A percentile compares a stretch with the other conserved stretches of the same genome.
Conservation (phyloP, 2,329 filamentous ascomycete species). For the Parafenestella ontariensis region DNA sequence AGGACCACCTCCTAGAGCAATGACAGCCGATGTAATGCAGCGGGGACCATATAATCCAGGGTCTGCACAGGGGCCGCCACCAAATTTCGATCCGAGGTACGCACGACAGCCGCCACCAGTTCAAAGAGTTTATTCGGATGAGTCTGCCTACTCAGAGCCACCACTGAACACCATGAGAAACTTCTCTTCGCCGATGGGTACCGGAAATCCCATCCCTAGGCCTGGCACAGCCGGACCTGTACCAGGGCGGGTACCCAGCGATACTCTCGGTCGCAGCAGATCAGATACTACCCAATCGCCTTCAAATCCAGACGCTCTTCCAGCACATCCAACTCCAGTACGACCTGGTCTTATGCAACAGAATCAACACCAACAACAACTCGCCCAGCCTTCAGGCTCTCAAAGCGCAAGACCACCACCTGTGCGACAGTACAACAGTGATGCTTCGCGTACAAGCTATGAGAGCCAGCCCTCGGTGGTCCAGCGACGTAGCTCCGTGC, state of each 20-base stretch:
- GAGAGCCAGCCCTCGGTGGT: constrained; percentile 27
- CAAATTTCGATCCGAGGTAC: constrained; percentile 38
- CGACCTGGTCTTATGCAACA: constrained; percentile 58
- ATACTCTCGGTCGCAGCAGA: constrained; percentile 38
- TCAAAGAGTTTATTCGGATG: constrained; percentile 44
- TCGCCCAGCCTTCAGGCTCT: constrained; percentile 32
- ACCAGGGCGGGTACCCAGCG: constrained; percentile 34
- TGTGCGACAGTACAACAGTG: constrained; percentile 59
- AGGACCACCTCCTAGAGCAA: constrained; percentile 33
- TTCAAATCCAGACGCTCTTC: constrained; percentile 62
- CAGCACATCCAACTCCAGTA: constrained; percentile 63
- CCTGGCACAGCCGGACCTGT: constrained; percentile 43
- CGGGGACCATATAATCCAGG: constrained; percentile 24
- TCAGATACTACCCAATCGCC: constrained; percentile 51
- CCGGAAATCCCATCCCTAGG: constrained; percentile 34
- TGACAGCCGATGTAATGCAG: constrained; percentile 15
- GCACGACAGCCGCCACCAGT: constrained; percentile 38
- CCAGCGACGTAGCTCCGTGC: constrained; percentile 27
- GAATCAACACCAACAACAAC: constrained; percentile 18
- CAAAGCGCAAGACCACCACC: constrained; percentile 56
- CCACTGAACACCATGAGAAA: constrained; percentile 41
- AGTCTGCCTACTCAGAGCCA: constrained; percentile 47
- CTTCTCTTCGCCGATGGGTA: constrained; percentile 32
- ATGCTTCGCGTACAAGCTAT: constrained; percentile 49
- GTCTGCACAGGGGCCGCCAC: constrained; percentile 27